Conservation (phyloP, 768 basidiomycete genomes). For the Mycena leptocephala region DNA sequence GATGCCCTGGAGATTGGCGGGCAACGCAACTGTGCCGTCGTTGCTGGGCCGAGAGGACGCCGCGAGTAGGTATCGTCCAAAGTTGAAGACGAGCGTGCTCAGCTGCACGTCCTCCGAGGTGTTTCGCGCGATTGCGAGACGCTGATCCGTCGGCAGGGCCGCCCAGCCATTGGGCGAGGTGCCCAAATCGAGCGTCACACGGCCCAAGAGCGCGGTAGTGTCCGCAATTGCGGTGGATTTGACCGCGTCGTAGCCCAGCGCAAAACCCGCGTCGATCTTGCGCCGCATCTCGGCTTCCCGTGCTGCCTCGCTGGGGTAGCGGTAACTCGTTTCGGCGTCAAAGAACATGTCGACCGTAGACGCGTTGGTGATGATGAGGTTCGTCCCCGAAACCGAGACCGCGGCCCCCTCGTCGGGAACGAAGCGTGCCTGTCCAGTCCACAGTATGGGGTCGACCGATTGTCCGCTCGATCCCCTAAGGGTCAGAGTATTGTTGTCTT, state of each 20-base stretch:
- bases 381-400: slow-evolving; percentile 1
- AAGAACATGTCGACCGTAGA: slow-evolving; percentile 11
- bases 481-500: no score
- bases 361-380: no score
- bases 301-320: slow-evolving; percentile 3
- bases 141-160: background rate
- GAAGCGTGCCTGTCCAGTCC: no score
- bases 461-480: no score
- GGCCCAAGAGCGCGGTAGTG: background rate
- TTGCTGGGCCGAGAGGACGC: no score
- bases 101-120: background rate
- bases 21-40: no score
- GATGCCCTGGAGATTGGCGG: no score
- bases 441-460: slow-evolving; percentile 11
- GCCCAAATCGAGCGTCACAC: slow-evolving; percentile 10
- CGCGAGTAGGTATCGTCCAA: no score
- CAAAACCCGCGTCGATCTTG: no score
- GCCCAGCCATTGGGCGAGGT: slow-evolving; percentile 2
- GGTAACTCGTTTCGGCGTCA: no score
- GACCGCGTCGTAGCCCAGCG: no score
- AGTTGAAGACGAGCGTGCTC: no score
- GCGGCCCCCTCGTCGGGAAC: slow-evolving; percentile 4
- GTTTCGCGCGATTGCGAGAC: background rate
- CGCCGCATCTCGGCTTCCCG: slow-evolving; percentile 11
- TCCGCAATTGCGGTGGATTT: slow-evolving; percentile 1